Percentiles rank a stretch among this genome's conserved stretches.
Evolutionary conservation across 805 yeast species (phyloP).

Genomic region (Kluyveromyces wickerhamii): DNA sequence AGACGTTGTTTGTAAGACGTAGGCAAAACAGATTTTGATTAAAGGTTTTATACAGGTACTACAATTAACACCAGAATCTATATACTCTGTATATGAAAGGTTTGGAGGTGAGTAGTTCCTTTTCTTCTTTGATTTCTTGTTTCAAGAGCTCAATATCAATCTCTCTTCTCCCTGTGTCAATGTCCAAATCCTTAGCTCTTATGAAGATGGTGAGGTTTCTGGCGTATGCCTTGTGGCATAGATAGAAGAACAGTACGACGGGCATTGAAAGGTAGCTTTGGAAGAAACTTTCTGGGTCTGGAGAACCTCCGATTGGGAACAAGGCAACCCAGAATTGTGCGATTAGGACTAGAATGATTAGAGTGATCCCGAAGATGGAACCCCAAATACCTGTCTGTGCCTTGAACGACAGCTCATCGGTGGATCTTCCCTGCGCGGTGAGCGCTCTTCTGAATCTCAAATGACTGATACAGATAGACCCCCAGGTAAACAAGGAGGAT

Average conservation of each 20-base stretch:
- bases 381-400: constrained; percentile 65
- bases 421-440: constrained; percentile 53
- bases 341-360: constrained; percentile 52
- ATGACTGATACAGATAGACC: constrained; percentile 49
- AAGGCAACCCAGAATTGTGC: constrained; percentile 80
- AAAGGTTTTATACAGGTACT: too few species aligned
- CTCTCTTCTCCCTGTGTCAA: constrained; percentile 55
- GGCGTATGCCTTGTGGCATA: constrained; percentile 49
- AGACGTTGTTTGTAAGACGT: too few species aligned
- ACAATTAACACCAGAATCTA: constrained; percentile 31
- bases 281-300: constrained; percentile 55
- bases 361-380: constrained; percentile 48
- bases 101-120: constrained; percentile 25
- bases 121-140: constrained; percentile 28
- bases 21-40: too few species aligned
- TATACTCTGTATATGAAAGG: constrained; percentile 30
- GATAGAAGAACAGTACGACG: constrained; percentile 47
- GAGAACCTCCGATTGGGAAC: constrained; percentile 50
- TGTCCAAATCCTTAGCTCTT: constrained; percentile 44
- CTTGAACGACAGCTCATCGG: constrained; percentile 57
- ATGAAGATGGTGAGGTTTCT: constrained; percentile 34
- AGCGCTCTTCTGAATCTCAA: constrained; percentile 59
- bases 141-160: constrained; percentile 44
- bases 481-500: constrained; percentile 57
- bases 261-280: constrained; percentile 57